A percentile compares a stretch with the other conserved stretches of the same genome.
phyloP scores from a whole-genome alignment of 2,329 filamentous ascomycete genomes.

The Scedosporium boydii region DNA sequence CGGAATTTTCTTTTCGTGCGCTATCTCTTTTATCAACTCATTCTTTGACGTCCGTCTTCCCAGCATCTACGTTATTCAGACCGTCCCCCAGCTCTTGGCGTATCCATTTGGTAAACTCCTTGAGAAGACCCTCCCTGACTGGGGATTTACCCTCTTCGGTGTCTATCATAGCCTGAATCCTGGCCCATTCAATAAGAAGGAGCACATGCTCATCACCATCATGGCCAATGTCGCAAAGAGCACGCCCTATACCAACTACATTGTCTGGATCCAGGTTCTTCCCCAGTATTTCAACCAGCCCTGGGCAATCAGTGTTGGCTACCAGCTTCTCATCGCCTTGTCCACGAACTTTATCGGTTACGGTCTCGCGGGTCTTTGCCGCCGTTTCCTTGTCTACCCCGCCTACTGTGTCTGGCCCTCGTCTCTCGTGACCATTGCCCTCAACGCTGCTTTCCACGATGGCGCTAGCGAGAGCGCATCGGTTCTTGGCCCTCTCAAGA shows the following conservation, averaged over 20 bases:
- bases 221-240: conserved; percentile 51
- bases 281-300: conserved; percentile 44
- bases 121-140: conserved; percentile 41
- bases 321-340: conserved; percentile 45
- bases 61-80: conserved; percentile 23
- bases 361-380: conserved; percentile 44
- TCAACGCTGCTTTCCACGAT: conserved; percentile 44
- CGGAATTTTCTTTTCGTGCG: conserved; percentile 20
- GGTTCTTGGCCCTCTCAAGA: conserved; percentile 31
- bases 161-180: conserved; percentile 42
- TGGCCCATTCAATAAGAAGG: conserved; percentile 48
- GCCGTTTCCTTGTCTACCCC: conserved; percentile 46
- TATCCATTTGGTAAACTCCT: conserved; percentile 37
- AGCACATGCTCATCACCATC: conserved; percentile 52
- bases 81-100: conserved; percentile 25
- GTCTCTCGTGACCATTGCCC: conserved; percentile 43
- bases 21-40: conserved; percentile 22
- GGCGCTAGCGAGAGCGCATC: conserved; percentile 23
- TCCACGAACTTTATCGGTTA: conserved; percentile 52
- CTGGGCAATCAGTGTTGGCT: conserved; percentile 41
- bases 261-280: conserved; percentile 44
- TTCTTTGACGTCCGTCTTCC: conserved; percentile 27
- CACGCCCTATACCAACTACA: conserved; percentile 44
- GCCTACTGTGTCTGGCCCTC: conserved; percentile 49
- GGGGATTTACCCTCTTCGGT: conserved; percentile 32